These are phyloP conservation scores for Eimeria sp. DNA, from an alignment of 169 alveolate species.

Conservation along the genomic window DNA sequence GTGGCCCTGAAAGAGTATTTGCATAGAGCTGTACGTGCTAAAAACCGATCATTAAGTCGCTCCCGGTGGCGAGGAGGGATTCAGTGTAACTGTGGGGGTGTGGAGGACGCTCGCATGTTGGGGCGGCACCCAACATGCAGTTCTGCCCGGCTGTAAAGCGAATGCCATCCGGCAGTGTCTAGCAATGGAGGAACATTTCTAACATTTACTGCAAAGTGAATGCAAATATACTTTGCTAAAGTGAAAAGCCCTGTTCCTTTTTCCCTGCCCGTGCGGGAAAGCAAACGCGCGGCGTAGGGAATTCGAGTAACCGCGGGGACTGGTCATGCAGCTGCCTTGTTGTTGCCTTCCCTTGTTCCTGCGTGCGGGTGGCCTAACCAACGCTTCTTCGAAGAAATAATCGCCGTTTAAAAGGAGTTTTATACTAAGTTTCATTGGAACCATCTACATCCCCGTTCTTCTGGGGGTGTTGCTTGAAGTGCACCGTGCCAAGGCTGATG, in stretches of 20 bases:
- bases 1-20: not conserved
- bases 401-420: conserved; percentile 8
- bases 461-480: conserved; percentile 16
- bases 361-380: not conserved
- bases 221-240: not conserved
- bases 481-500: conserved; percentile 8
- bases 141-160: not conserved
- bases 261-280: not conserved
- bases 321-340: not conserved
- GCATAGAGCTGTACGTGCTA: not conserved
- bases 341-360: not conserved
- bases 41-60: not conserved
- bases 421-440: not conserved
- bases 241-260: not conserved
- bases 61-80: not conserved
- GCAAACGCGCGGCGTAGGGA: not conserved
- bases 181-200: not conserved
- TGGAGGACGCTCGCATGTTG: not conserved
- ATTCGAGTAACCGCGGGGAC: conserved; percentile 18
- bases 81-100: conserved; percentile 16
- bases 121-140: not conserved
- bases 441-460: not conserved
- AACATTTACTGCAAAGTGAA: not conserved
- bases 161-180: not conserved
- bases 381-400: not conserved